Evolutionary conservation across 192 early-diverging fungal species (phyloP), one percentile per base, ranked within the genome.

Genomic region (Phlyctochytrium arcticum): DNA sequence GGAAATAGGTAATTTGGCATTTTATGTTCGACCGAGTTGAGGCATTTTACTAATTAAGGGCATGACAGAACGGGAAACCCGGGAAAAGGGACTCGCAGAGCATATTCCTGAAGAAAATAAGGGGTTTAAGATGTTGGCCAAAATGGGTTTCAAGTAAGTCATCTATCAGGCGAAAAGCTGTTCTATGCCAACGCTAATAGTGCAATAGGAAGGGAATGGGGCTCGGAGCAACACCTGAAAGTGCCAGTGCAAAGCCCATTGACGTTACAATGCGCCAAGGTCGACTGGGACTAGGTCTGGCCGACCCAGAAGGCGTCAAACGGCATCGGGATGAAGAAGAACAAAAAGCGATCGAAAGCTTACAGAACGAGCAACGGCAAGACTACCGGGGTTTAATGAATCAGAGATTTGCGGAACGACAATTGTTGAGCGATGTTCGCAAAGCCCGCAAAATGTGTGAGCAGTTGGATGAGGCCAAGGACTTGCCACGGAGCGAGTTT

Each of bases 111-210:
- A 65, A 23, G 74, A 76, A 4, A 72, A 76, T 46, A 76, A 72
- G 37, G 74, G 74, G 26, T 72, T 76, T 34, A 31, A 59, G 39
- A 63, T 76, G 74, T 36, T 76, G 34, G 60, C 46, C 6, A 76
- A 76, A 57, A 54, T 76, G 60, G 74, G 70, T n/a, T 76, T 55
- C 66, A 68, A 65, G 74, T 75, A 46, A 6, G 69, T 55, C 10
- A 19, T 10, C 30, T 19, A 44, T 44, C 2, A 44, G 39, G 15
- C 39, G 39, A 44, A 44, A 44, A n/a, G 21, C 2, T 44, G 39
- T 36, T 62, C n/a, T 32, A 5, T 49, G 5, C n/a, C n/a, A n/a
- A n/a, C n/a, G n/a, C n/a, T n/a, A n/a, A n/a, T n/a, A n/a, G n/a
- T n/a, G n/a, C 0, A 27, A 19, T 23, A 74, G 67, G 67, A 75